Base-by-base conservation (phyloP, 2,329 filamentous ascomycete species). In the Cladosporium sp. region DNA sequence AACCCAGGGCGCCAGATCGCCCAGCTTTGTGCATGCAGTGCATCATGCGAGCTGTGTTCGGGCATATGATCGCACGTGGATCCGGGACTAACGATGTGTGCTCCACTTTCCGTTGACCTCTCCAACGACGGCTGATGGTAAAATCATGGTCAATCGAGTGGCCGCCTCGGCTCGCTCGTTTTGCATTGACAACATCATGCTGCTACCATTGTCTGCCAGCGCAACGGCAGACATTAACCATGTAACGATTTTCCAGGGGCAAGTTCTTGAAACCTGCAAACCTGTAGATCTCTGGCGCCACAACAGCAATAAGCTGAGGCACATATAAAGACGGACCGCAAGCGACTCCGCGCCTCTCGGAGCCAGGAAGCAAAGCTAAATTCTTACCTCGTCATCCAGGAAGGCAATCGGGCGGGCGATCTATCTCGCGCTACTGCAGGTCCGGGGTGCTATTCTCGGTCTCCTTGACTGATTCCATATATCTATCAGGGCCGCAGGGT, bases 381-480 rank as follows among this genome's bases (percentile, higher is more conserved):
- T 34, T 19, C 40, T 37, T 17, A 28, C 17, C 20, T n/a, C 52
- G 19, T 19, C 7, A 17, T 36, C 52, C n/a, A 3, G 35, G 45
- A 37, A 20, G 22, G 39, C 20, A 47, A 19, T 32, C 24, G 5
- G 37, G 34, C 20, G 19, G 52, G 22, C 40, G 40, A 55, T 47
- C 34, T 8, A n/a, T n/a, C 12, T 24, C 19, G 25, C 52, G 52
- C 52, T 55, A 55, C 52, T 55, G 52, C 52, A 55, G 52, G 52
- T 45, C 40, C 52, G 7, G 28, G 40, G 24, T 55, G 25, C 52
- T 55, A 55, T 55, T 55, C 52, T 47, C 25, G 42, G 52, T 40
- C 10, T 17, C 35, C 24, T 32, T 17, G 7, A 20, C 44, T 10
- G 13, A 17, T 34, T 36, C 22, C 40, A 15, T 13, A 44, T n/a